Evolutionary conservation across 1,284 basidiomycete species (phyloP), one percentile per base, ranked within the genome.

Genomic region (Cryptococcus sp.): DNA sequence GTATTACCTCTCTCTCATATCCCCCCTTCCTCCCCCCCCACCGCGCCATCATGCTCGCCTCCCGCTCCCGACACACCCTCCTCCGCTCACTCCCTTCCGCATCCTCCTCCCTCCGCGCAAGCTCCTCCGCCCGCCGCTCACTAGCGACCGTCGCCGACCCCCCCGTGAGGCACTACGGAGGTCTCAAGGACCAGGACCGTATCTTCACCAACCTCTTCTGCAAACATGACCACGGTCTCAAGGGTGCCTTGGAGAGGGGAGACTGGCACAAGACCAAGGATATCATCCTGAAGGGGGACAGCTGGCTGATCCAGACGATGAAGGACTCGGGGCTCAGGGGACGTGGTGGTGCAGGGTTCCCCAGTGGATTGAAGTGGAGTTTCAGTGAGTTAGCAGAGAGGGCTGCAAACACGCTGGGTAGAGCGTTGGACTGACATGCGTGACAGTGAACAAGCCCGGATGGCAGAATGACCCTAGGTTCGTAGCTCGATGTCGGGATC

Each of bases 211-310:
- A 96, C 77, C 84, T 85, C 2, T 93, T 87, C 73, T 87, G 83
- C 69, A 83, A 83, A 59, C 88, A 91, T 72, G 91, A 95, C 71
- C 87, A 91, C 72, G 87, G 90, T 18, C 76, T 97, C 55, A 94
- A 94, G 78, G 93, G 91, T 52, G 93, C 92, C 23, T 74, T 83
- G 87, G 82, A 87, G 48, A 87, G 95, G 51, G 95, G 95, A 45
- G 94, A 98, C 81, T 98, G 95, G 96, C 94, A 98, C 78, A 83
- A 85, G 63, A 98, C 95, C 60, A 97, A 97, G 78, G 95, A 97
- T 61, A 96, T 98, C 68, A 64, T 98, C 46, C 80, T 87, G 55
- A 98, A 97, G 77, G 94, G 95, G 56, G 92, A 98, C 79, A 84
- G 85, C n/a, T 98, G 91, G 90, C 92, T 98, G 70, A 98, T 98